Percentiles rank a stretch among this genome's conserved stretches.
Evolutionary conservation across 2,329 filamentous ascomycete species (phyloP).

Genomic region (Ustilaginoidea virens): DNA sequence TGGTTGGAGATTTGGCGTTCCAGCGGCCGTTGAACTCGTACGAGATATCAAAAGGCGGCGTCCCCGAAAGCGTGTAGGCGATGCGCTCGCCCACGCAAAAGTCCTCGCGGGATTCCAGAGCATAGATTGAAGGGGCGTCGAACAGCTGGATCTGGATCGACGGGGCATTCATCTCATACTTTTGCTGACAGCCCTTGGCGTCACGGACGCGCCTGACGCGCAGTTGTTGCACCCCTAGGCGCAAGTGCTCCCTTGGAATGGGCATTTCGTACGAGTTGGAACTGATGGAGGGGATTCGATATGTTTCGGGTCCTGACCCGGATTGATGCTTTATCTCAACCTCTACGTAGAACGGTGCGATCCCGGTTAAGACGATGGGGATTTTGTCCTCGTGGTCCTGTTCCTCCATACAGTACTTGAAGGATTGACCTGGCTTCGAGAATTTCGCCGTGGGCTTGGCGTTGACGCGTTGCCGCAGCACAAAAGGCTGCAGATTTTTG

Average conservation of each 20-base stretch:
- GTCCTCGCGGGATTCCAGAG: slow-evolving; percentile 69
- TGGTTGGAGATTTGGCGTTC: slow-evolving; percentile 65
- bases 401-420: slow-evolving; percentile 88
- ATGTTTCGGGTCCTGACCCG: slow-evolving; percentile 61
- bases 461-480: slow-evolving; percentile 71
- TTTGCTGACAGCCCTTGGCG: slow-evolving; percentile 69
- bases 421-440: slow-evolving; percentile 73
- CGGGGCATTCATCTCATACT: slow-evolving; percentile 53
- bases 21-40: slow-evolving; percentile 77
- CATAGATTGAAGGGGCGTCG: slow-evolving; percentile 80
- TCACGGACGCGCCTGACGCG: slow-evolving; percentile 84
- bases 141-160: slow-evolving; percentile 85
- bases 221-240: slow-evolving; percentile 77
- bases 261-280: slow-evolving; percentile 61
- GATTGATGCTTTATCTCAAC: slow-evolving; percentile 88
- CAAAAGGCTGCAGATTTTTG: slow-evolving; percentile 47
- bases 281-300: slow-evolving; percentile 67
- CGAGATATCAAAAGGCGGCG: slow-evolving; percentile 80
- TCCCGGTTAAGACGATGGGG: slow-evolving; percentile 68
- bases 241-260: slow-evolving; percentile 72
- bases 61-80: slow-evolving; percentile 79
- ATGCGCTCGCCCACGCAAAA: slow-evolving; percentile 95
- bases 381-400: slow-evolving; percentile 72
- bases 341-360: slow-evolving; percentile 79
- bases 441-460: slow-evolving; percentile 72